Evolutionary conservation across 176 grass and related monocot species (phyloP), one percentile per base, ranked within the genome.

Genomic region (Luzula sylvatica): DNA sequence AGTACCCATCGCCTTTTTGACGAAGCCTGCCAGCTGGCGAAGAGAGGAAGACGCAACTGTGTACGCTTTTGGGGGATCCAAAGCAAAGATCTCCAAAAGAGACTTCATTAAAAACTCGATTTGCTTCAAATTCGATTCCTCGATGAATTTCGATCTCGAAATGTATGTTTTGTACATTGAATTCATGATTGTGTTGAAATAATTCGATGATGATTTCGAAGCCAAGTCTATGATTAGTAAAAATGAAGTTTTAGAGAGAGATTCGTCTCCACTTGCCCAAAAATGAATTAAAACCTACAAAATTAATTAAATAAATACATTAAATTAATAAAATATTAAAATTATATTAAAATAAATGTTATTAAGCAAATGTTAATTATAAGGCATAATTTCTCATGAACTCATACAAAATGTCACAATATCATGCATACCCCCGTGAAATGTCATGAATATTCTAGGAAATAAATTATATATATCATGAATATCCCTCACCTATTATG

Each of bases 201-300:
- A 82, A 22, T 89, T 80, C 15, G 61, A 67, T 24, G 92, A 70
- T 65, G 73, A 70, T 44, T 82, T 38, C 26, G 65, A 74, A 66
- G 58, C 58, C 78, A 89, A 47, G 66, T 89, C 85, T 48, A 72
- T 60, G 20, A 96, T 76, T 48, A 89, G 53, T 46, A 82, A 53
- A 72, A 86, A 89, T 47, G 92, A 72, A 24, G 81, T 76, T 26
- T 66, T 58, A 56, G 74, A 89, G 47, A 96, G 77, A 46, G 44
- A 58, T 55, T 79, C 71, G 50, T 86, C 85, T 44, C 78, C 85
- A 62, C 73, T 89, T 46, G 81, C 80, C 92, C 92, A 96, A 23
- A 96, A 79, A 67, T 58, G 77, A 71, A 89, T 29, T 42, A 81
- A 73, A 50, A 86, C 79, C 92, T 89, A 84, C 66, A 79, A 32